phyloP scores from a whole-genome alignment of 306 rosid species.

The Sicyos baderoa region DNA sequence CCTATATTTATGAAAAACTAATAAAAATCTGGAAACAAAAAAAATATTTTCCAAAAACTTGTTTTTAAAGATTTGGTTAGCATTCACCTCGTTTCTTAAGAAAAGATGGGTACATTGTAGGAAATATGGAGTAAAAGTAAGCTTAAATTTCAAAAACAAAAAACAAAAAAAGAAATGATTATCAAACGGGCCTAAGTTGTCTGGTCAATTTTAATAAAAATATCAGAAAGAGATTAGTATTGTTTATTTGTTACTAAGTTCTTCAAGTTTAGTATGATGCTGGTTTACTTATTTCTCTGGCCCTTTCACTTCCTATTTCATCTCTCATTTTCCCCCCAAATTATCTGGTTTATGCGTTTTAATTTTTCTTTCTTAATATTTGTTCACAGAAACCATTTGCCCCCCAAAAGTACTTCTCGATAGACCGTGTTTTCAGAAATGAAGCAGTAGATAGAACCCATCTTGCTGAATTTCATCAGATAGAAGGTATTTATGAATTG shows the following conservation, averaged over 20 bases:
- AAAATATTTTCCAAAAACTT: too few species aligned
- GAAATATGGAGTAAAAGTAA: too few species aligned
- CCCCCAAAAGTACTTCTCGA: slow-evolving; percentile 85
- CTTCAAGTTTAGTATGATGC: neutral
- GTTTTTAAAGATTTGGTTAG: too few species aligned
- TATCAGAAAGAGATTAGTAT: neutral
- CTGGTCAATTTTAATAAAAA: neutral
- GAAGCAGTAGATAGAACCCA: slow-evolving; percentile 98
- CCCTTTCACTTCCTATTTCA: slow-evolving; percentile 1
- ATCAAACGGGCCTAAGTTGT: too few species aligned
- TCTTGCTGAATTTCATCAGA: slow-evolving; percentile 98
- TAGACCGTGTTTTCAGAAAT: slow-evolving; percentile 93
- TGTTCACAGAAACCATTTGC: slow-evolving; percentile 64
- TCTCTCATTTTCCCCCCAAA: neutral
- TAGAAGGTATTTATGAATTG: slow-evolving; percentile 58
- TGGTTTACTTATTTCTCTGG: neutral
- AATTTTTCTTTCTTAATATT: slow-evolving; percentile 3
- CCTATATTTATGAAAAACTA: too few species aligned
- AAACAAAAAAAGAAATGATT: too few species aligned
- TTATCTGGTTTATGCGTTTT: neutral
- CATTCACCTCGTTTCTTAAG: too few species aligned
- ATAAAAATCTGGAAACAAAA: too few species aligned
- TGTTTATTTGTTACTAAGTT: neutral
- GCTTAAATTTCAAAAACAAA: too few species aligned
- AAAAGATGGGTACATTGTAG: too few species aligned